Percentiles rank a stretch among this genome's conserved stretches.
These are phyloP conservation scores for Licmophora abbreviata DNA, from an alignment of 108 stramenopile genomes.

Conservation along the genomic window DNA sequence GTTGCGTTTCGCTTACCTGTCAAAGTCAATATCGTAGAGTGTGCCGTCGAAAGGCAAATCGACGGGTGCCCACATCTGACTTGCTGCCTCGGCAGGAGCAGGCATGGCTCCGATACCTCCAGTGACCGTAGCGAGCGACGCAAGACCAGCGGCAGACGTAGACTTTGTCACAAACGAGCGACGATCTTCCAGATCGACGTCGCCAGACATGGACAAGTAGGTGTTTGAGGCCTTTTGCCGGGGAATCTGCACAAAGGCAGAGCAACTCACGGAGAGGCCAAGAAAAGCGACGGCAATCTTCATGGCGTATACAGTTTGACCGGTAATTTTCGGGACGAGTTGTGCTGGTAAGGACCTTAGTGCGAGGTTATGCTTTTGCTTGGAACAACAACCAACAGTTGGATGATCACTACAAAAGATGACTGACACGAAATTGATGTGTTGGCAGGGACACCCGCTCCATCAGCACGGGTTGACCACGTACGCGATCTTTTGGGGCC, in stretches of 20 bases:
- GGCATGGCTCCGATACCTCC: conserved; percentile 19
- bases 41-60: conserved; percentile 82
- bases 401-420: too few relatives aligned
- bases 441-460: too few relatives aligned
- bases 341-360: too few relatives aligned
- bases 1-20: conserved; percentile 28
- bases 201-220: background rate
- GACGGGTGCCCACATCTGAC: conserved; percentile 70
- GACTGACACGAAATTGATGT: too few relatives aligned
- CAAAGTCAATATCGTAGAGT: conserved; percentile 93
- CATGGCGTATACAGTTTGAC: too few relatives aligned
- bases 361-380: too few relatives aligned
- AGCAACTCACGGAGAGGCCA: background rate
- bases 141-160: conserved; percentile 35
- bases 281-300: background rate
- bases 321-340: too few relatives aligned
- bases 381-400: too few relatives aligned
- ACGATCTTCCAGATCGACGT: conserved; percentile 28
- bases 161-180: conserved; percentile 68
- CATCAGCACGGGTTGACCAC: too few relatives aligned
- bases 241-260: background rate
- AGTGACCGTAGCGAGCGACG: conserved; percentile 31
- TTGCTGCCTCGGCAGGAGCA: conserved; percentile 40
- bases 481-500: too few relatives aligned
- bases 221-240: background rate